phyloP scores from a whole-genome alignment of 164 flowering plant genomes.

The Chimonanthus salicifolius region DNA sequence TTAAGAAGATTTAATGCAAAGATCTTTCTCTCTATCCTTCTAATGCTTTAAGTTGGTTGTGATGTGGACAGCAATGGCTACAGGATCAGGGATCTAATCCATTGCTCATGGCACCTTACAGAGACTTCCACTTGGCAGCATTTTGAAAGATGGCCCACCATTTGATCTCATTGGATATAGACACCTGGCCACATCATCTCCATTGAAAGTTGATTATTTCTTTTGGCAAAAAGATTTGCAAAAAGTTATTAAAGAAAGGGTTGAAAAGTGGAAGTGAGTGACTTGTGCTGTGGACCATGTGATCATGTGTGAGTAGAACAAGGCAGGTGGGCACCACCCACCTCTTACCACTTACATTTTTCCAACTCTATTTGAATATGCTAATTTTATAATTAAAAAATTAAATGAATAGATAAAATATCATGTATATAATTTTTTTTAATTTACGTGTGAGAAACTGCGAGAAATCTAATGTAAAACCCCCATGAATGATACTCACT shows the following conservation, averaged over 20 bases:
- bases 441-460: too few species aligned
- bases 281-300: not conserved
- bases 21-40: not conserved
- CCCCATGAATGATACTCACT: too few species aligned
- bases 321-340: not conserved
- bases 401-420: too few species aligned
- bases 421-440: too few species aligned
- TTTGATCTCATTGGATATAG: not conserved
- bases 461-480: too few species aligned
- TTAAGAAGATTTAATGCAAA: too few species aligned
- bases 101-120: not conserved
- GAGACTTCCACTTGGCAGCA: not conserved
- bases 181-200: not conserved
- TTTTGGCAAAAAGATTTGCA: not conserved
- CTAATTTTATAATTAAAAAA: too few species aligned
- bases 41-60: not conserved
- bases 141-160: not conserved
- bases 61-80: not conserved
- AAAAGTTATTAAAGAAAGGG: not conserved
- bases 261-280: not conserved
- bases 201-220: not conserved
- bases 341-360: too few species aligned
- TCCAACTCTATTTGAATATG: too few species aligned
- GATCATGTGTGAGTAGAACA: not conserved
- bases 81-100: not conserved